Evolutionary conservation across 169 alveolate species (phyloP).

Genomic region (Plasmodium sp.): DNA sequence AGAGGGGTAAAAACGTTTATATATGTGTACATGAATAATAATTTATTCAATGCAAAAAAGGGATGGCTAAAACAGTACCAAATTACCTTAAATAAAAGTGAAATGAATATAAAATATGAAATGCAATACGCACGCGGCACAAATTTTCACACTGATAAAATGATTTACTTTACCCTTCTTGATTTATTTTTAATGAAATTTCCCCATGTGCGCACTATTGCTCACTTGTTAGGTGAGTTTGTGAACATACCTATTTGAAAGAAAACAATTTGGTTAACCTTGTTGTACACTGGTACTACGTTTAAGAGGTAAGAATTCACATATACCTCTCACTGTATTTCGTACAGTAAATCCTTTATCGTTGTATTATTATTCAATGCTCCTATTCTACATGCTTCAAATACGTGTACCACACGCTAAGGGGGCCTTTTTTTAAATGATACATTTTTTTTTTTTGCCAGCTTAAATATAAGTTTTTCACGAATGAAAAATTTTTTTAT

Average conservation of each 20-base stretch:
- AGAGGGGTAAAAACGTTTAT: background rate
- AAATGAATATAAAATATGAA: background rate
- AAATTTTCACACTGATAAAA: background rate
- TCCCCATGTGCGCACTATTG: background rate
- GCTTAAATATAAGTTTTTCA: background rate
- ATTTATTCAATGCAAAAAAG: background rate
- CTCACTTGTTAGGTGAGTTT: background rate
- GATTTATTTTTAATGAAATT: background rate
- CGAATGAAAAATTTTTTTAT: background rate
- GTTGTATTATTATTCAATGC: background rate
- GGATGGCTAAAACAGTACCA: background rate
- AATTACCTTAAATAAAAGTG: background rate
- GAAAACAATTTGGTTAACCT: background rate
- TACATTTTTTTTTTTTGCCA: background rate
- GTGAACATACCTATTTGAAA: background rate
- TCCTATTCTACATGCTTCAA: background rate
- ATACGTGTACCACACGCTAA: background rate
- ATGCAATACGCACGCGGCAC: background rate
- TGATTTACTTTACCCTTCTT: background rate
- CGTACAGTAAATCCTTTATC: background rate
- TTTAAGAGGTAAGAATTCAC: background rate
- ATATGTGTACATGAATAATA: background rate
- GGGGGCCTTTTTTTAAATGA: background rate
- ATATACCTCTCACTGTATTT: background rate
- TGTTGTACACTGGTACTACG: background rate